Evolutionary conservation across 306 rosid genomes (phyloP), one percentile per base, ranked within the genome.

Genomic region (Vigna nakashimae): DNA sequence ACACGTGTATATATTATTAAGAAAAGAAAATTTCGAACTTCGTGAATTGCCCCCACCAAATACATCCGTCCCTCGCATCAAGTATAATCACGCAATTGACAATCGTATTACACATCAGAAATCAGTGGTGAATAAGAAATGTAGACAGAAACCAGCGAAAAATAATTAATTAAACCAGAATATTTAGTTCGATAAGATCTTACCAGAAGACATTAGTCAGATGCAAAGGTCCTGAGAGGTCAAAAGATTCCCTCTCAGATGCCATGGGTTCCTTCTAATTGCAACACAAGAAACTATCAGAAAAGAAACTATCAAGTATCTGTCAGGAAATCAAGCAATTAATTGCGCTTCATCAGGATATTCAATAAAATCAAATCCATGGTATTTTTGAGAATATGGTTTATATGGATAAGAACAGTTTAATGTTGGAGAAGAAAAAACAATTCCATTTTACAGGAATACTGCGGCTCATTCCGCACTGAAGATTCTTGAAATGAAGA

Each of bases 201-300:
- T 76, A 95, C 99, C 97, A 95, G 81, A 87, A 84, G 51, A 92
- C 84, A 43, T 64, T 84, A 71, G 96, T 86, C 24, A 95, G 64
- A 81, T 91, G 99, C 72, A 88, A 86, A 55, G 98, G 98, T 73
- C 97, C 99, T 36, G 91, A 79, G 86, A 86, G 90, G 79, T 85
- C 82, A 84, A 92, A 92, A 57, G 73, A 16, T 80, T 95, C 91
- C 86, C 96, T 92, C 88, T 89, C 94, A 50, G 89, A 88, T 9
- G 85, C 88, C 98, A 88, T 92, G 79, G 57, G 56, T 71, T 62
- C 86, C 77, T 62, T 72, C 87, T 46, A 7, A 9, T 15, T 5
- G 15, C 55, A 84, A 74, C 82, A 80, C 79, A 59, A 50, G 49
- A 80, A 73, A 75, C 77, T 64, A 74, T 73, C 2, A 76, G 26